Percentiles rank a stretch among this genome's conserved stretches.
These are phyloP conservation scores for Pichia nanzhaoensis DNA, from an alignment of 805 yeast species.

Conservation along the genomic window DNA sequence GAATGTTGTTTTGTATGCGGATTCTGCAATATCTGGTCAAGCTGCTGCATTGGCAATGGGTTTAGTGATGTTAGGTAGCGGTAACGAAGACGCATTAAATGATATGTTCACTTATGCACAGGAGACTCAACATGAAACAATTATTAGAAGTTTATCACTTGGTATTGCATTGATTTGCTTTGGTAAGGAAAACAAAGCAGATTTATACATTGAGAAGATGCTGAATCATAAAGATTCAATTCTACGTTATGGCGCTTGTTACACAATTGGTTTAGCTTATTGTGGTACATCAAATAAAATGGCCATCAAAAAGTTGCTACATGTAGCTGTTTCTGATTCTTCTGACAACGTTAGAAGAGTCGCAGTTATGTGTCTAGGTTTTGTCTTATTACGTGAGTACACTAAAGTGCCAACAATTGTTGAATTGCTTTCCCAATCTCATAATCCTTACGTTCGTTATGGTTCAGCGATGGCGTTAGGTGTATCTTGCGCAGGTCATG, in stretches of 20 bases:
- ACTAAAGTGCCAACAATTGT: constrained; percentile 94
- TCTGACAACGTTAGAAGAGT: constrained; percentile 96
- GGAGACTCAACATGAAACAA: constrained; percentile 94
- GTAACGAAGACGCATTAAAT: constrained; percentile 53
- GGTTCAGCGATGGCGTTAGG: constrained; percentile 98
- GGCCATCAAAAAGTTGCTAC: constrained; percentile 81
- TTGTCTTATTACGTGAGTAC: constrained; percentile 82
- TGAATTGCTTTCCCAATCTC: constrained; percentile 85
- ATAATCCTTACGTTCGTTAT: constrained; percentile 96
- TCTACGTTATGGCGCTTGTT: constrained; percentile 93
- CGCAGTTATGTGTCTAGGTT: constrained; percentile 86
- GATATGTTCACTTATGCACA: constrained; percentile 90
- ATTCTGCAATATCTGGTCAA: constrained; percentile 90
- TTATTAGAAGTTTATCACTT: constrained; percentile 85
- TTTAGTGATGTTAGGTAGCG: constrained; percentile 88
- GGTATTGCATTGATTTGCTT: constrained; percentile 83
- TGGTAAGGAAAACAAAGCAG: constrained; percentile 80
- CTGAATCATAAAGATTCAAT: constrained; percentile 71
- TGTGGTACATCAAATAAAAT: constrained; percentile 91
- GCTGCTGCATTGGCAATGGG: constrained; percentile 98
- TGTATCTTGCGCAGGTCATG: constrained; percentile 94
- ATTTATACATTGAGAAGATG: constrained; percentile 56
- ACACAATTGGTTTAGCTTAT: constrained; percentile 89
- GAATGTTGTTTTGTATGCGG: constrained; percentile 77
- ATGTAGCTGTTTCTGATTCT: constrained; percentile 94